These are phyloP conservation scores for Paramecium sonneborni DNA, from an alignment of 73 alveolate species.

Conservation along the genomic window DNA sequence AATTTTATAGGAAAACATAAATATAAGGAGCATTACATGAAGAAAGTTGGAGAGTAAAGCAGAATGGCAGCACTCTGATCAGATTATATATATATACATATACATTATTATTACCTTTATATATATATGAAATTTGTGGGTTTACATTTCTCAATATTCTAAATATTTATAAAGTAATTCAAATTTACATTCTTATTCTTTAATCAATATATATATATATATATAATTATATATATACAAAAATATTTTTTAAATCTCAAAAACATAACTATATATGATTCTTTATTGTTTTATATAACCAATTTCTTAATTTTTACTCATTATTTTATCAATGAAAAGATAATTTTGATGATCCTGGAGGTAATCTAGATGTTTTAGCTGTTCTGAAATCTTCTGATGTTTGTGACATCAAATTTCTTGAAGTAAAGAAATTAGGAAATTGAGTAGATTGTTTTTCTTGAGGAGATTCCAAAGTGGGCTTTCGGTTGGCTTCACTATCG, in stretches of 20 bases:
- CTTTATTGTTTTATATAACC: not conserved
- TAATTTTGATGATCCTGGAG: conserved; percentile 14
- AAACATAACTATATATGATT: too few relatives aligned
- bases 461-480: conserved; percentile 5
- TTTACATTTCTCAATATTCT: not conserved
- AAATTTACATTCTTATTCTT: not conserved
- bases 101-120: not conserved
- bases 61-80: conserved; percentile 30
- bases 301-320: not conserved
- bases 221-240: too few relatives aligned
- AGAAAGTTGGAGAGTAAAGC: conserved; percentile 63
- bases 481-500: not conserved
- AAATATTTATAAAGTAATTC: not conserved
- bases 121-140: not conserved
- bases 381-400: conserved; percentile 37
- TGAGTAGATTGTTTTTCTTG: not conserved
- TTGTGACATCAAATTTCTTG: conserved; percentile 15
- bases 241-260: too few relatives aligned
- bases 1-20: conserved; percentile 47
- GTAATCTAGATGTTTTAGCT: not conserved
- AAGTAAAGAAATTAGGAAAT: conserved; percentile 16
- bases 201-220: too few relatives aligned
- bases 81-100: not conserved
- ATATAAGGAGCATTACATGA: conserved; percentile 62
- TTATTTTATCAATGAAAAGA: not conserved